Conservation (phyloP, 768 basidiomycete species). For the Calocybe indica region DNA sequence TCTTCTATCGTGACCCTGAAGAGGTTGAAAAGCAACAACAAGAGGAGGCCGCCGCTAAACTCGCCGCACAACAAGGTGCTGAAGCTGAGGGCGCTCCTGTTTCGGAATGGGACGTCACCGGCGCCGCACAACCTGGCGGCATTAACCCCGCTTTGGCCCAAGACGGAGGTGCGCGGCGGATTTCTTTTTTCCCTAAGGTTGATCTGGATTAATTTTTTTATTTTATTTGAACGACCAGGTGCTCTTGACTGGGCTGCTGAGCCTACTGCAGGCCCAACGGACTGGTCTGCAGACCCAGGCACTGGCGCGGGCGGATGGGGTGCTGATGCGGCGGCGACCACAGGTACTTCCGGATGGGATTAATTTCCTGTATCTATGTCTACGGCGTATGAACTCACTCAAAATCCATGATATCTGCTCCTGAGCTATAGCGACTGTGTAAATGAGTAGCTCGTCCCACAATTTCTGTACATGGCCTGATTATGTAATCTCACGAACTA, state of each 20-base stretch:
- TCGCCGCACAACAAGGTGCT: constrained; percentile 49
- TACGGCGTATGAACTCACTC: constrained; percentile 5
- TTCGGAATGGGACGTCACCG: constrained; percentile 71
- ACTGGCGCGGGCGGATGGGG: constrained; percentile 40
- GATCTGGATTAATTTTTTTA: not conserved
- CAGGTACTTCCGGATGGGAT: constrained; percentile 34
- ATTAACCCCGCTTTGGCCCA: constrained; percentile 75
- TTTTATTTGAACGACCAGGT: constrained; percentile 31
- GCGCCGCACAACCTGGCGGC: constrained; percentile 59
- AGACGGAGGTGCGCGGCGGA: constrained; percentile 42
- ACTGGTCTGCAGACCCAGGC: constrained; percentile 87
- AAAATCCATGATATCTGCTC: no score
- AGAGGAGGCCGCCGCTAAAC: constrained; percentile 87
- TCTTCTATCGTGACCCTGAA: constrained; percentile 99
- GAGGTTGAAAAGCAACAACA: constrained; percentile 98
- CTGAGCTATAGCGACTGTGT: not conserved
- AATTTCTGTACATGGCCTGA: not conserved
- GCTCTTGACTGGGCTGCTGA: constrained; percentile 86
- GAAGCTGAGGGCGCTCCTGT: constrained; percentile 44
- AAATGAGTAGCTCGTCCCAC: not conserved
- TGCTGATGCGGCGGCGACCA: constrained; percentile 23
- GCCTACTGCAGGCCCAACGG: constrained; percentile 42
- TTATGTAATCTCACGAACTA: not conserved
- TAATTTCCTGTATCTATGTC: constrained; percentile 12
- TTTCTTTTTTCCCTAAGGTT: not conserved